A percentile compares a stretch with the other conserved stretches of the same genome.
phyloP scores from a whole-genome alignment of 2,329 filamentous ascomycete genomes.

The Sarocladiaceae sp. region DNA sequence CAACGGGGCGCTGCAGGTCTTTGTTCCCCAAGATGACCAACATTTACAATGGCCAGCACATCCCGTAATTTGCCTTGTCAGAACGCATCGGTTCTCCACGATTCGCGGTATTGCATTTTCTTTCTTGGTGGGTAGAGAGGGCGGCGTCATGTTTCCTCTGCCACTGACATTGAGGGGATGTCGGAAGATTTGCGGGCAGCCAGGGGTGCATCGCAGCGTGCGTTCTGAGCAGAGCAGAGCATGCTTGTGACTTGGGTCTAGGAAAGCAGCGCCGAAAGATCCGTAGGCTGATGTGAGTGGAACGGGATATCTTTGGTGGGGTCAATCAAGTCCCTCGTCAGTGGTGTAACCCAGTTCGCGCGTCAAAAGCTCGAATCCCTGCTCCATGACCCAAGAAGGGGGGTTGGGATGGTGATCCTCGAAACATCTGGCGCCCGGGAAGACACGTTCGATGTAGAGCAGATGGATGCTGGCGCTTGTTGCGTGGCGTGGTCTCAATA shows the following conservation, averaged over 20 bases:
- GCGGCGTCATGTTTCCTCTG: neutral
- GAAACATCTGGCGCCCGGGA: conserved; percentile 1
- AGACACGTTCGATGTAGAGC: neutral
- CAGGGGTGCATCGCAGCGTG: neutral
- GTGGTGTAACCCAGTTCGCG: conserved; percentile 9
- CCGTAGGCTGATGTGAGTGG: conserved; percentile 41
- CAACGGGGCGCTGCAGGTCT: neutral
- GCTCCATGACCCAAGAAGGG: conserved; percentile 3
- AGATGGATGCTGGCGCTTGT: neutral
- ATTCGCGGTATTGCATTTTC: neutral
- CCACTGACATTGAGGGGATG: neutral
- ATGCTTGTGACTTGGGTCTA: conserved; percentile 15
- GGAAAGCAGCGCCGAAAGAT: conserved; percentile 41
- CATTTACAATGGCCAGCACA: neutral
- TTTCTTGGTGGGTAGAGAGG: neutral
- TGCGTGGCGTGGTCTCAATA: neutral
- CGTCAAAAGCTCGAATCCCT: conserved; percentile 4
- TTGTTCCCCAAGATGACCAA: neutral
- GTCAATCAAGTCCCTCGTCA: conserved; percentile 4
- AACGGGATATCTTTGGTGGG: conserved; percentile 11
- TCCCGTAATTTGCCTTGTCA: neutral
- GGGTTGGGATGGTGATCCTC: conserved; percentile 3
- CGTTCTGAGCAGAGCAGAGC: neutral
- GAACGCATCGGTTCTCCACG: conserved; percentile 5
- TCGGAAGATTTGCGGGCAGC: conserved; percentile 8